Conservation (phyloP, 768 basidiomycete species). For the Boletus reticulatus region DNA sequence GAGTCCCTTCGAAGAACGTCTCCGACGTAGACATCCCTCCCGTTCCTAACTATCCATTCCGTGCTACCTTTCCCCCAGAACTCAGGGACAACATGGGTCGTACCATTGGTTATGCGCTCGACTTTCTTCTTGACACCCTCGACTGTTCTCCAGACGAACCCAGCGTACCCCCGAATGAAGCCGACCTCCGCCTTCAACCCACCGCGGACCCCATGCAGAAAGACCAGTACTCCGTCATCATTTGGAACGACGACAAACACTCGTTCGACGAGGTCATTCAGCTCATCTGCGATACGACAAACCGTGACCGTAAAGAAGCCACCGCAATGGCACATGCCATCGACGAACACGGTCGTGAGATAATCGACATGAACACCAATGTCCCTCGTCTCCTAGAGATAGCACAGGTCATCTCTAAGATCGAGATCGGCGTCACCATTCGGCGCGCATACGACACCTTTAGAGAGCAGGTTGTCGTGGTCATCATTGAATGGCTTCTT, state of each 20-base stretch:
- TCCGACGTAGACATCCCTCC: constrained; percentile 52
- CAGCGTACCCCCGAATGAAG: constrained; percentile 60
- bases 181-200: constrained; percentile 69
- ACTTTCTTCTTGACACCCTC: constrained; percentile 80
- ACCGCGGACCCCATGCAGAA: constrained; percentile 77
- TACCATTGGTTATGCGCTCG: constrained; percentile 74
- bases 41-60: constrained; percentile 58
- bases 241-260: constrained; percentile 99
- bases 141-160: constrained; percentile 82
- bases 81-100: constrained; percentile 71
- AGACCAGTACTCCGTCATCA: constrained; percentile 75
- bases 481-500: constrained; percentile 84
- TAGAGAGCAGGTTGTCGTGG: constrained; percentile 78
- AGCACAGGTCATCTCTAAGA: constrained; percentile 76
- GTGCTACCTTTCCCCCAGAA: constrained; percentile 56
- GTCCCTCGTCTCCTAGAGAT: constrained; percentile 63
- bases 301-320: constrained; percentile 56
- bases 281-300: constrained; percentile 57
- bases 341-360: constrained; percentile 79
- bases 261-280: constrained; percentile 85
- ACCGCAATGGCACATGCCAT: constrained; percentile 53
- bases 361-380: constrained; percentile 70
- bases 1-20: constrained; percentile 40
- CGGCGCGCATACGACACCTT: constrained; percentile 86
- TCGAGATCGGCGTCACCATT: constrained; percentile 90